Evolutionary conservation across 2,329 filamentous ascomycete species (phyloP), one percentile per base, ranked within the genome.

Genomic region (Colletotrichum incanum): DNA sequence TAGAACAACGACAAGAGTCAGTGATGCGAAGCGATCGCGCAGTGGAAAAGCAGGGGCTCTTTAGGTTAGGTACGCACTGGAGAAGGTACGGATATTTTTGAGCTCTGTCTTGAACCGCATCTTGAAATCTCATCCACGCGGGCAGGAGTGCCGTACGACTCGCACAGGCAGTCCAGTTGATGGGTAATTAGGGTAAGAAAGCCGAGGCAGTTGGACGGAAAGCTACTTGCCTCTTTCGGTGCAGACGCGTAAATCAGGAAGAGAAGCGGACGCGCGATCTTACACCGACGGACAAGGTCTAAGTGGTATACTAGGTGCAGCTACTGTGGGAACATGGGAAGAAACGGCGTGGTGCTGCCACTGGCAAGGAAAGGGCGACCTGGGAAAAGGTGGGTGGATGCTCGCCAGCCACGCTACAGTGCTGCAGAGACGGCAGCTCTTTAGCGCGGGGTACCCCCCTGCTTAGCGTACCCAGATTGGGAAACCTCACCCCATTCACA

Each of bases 21-120:
- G 23, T 28, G 41, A 60, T 56, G 39, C 64, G 41, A 37, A 26
- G 20, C 47, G 1, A 23, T 7, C 16, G n/a, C 9, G 37, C 20
- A n/a, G 39, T 16, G 39, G 3, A 16, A 61, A n/a, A 39, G 39
- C 31, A 59, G 37, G 54, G 41, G 9, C 28, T 23, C 12, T 49
- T 18, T 9, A 39, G 55, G 58, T n/a, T 28, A 62, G 37, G 16
- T 45, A 74, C 85, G 78, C 80, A 91, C 90, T 92, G 49, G 89
- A 87, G 78, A 93, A 92, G 1, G 90, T 91, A 73, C 89, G 88
- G 56, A 91, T 90, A 73, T 93, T 93, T 76, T 88, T 89, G 59
- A 93, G 83, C 65, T 91, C 89, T 9, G 91, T 91, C 76, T 88
- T 90, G 84, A 93, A 92, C 66, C 91, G 86, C 91, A 93, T 92